Percentiles rank a stretch among this genome's conserved stretches.
phyloP scores from a whole-genome alignment of 352 stramenopile genomes.

The Phytopythium vexans region DNA sequence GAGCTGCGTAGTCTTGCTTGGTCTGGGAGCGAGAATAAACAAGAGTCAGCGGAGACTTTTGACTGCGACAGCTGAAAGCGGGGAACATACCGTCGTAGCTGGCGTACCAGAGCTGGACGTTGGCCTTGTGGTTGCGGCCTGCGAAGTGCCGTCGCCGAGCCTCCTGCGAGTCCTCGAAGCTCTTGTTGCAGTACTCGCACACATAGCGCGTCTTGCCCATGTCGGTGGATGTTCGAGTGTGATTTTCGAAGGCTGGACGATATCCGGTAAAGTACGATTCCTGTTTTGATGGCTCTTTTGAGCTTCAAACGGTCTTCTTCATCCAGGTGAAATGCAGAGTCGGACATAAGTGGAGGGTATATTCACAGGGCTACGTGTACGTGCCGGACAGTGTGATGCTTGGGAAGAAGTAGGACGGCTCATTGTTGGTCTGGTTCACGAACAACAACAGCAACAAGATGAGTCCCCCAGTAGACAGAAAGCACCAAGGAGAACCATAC shows the following conservation, averaged over 20 bases:
- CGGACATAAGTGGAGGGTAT: neutral
- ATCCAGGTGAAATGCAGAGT: neutral
- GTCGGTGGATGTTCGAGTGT: neutral
- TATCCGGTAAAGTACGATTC: slow-evolving; percentile 35
- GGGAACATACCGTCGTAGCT: slow-evolving; percentile 54
- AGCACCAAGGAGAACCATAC: slow-evolving; percentile 14
- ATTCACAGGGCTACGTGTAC: slow-evolving; percentile 44
- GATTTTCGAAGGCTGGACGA: neutral
- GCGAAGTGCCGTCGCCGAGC: slow-evolving; percentile 58
- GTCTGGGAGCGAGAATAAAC: slow-evolving; percentile 14
- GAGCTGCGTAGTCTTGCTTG: slow-evolving; percentile 22
- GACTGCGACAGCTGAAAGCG: neutral
- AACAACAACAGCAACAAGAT: slow-evolving; percentile 6
- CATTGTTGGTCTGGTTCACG: slow-evolving; percentile 35
- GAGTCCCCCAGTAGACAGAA: neutral
- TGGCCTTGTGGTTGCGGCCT: slow-evolving; percentile 71
- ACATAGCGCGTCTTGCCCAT: slow-evolving; percentile 59
- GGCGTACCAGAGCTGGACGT: slow-evolving; percentile 86
- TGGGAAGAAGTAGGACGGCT: slow-evolving; percentile 83
- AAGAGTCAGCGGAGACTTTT: neutral
- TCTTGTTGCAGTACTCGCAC: slow-evolving; percentile 83
- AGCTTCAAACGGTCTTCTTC: too few relatives aligned
- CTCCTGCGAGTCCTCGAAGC: slow-evolving; percentile 76
- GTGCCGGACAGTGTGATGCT: slow-evolving; percentile 80
- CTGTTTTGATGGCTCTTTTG: neutral